These are phyloP conservation scores for Periconia macrospinosa DNA, from an alignment of 2,329 filamentous ascomycete species.

Conservation along the genomic window DNA sequence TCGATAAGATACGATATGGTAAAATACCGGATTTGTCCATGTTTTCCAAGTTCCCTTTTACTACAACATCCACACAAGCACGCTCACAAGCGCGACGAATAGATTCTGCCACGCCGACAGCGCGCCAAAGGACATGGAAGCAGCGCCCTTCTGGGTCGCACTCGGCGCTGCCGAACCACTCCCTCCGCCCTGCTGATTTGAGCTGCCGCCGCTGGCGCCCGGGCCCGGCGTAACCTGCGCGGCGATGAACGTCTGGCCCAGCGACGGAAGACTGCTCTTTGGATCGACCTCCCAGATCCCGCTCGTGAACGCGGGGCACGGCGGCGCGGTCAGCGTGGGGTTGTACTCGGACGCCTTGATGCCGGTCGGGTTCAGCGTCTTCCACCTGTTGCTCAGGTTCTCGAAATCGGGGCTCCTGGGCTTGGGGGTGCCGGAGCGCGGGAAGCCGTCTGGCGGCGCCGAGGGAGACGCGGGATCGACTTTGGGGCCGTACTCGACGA, in stretches of 20 bases:
- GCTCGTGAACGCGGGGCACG: constrained; percentile 70
- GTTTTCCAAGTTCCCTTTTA: constrained; percentile 1
- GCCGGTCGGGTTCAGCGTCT: constrained; percentile 69
- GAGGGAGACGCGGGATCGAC: constrained; percentile 49
- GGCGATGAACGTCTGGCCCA: constrained; percentile 53
- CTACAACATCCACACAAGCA: constrained; percentile 32
- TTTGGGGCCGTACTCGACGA: constrained; percentile 73
- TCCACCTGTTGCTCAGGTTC: constrained; percentile 78
- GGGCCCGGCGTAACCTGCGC: constrained; percentile 7
- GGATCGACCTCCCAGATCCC: constrained; percentile 75
- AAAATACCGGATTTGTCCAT: no score
- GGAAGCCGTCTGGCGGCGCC: constrained; percentile 66
- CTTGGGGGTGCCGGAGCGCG: constrained; percentile 71
- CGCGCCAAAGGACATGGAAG: constrained; percentile 11
- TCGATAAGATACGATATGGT: no score
- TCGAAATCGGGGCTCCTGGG: constrained; percentile 75
- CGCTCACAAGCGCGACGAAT: constrained; percentile 24
- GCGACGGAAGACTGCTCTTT: constrained; percentile 67
- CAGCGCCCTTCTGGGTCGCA: constrained; percentile 15
- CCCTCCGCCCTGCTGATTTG: not conserved
- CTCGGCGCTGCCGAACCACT: constrained; percentile 4
- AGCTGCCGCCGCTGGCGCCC: not conserved
- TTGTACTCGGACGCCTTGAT: constrained; percentile 68
- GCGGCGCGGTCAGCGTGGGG: constrained; percentile 61
- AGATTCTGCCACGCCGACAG: constrained; percentile 20